Base-by-base conservation (phyloP, 805 yeast genomes). In the Saccharomycopsis oosterbeekiorum region DNA sequence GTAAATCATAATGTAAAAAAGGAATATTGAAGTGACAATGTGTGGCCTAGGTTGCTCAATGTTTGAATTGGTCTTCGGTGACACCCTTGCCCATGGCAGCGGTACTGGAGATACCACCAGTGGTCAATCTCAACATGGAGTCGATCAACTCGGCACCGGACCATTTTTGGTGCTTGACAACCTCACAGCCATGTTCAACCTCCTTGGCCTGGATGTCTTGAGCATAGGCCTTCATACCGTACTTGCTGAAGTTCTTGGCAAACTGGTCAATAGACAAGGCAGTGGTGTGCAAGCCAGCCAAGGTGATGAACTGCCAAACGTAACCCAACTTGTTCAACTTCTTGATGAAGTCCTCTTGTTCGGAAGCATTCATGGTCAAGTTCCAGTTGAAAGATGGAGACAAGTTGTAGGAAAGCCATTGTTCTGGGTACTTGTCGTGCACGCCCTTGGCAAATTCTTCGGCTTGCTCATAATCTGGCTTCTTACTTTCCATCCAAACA, bases 11-110 rank as follows among this genome's bases (percentile, higher is more conserved):
- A 29, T 29, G 34, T 29, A 29, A 37, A 36, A 36, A 37, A 37
- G 41, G 41, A 37, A 37, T 37, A 37, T 37, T 37, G 41, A 37
- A 37, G 34, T 29, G 34, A 3, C 41, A 37, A 14, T 37, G 41
- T 10, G 3, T 37, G 41, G 9, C 4, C 41, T 10, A 12, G 5
- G 14, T 29, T 19, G 34, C 6, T 47, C n/a, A 47, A 15, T 47
- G 53, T 17, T 87, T 88, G 79, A 93, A 93, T 77, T 93, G 98
- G 68, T 88, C 96, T 78, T 93, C 98, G 60, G 98, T 93, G 67
- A 93, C 97, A 79, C 98, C 98, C 65, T 86, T 86, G 71, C 97
- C 97, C 97, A 93, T 93, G 57, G 98, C 97, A 67, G 97, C 96
- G 57, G 98, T 93, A 19, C 96, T 86, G 58, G 92, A 81, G 62